Evolutionary conservation across 2,329 filamentous ascomycete genomes (phyloP), one percentile per base, ranked within the genome.

Genomic region (Cladosporium phlei): DNA sequence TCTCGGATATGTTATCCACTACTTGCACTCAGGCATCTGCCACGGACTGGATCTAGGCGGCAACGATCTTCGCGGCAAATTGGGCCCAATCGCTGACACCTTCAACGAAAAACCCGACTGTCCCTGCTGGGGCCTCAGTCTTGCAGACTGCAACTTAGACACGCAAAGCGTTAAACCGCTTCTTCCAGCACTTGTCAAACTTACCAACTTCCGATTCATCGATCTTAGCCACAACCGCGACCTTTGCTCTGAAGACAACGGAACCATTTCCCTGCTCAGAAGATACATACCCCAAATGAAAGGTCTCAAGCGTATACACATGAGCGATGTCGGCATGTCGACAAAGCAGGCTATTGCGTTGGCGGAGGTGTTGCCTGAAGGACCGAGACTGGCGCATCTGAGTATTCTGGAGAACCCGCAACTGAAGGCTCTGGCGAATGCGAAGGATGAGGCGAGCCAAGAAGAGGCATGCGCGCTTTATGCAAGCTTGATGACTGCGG

Each of bases 391-490:
- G 25, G 89, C 89, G 6, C 91, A 97, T 67, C 75, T 98, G 53
- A 93, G 85, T 59, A 78, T 97, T 3, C 70, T 95, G 29, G 86
- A 93, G 55, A 98, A 98, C 58, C 75, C 81, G 1, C 76, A 82
- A 50, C 71, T 96, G 4, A 73, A 78, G 17, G 78, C 77, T 37
- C 76, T 95, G 19, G 84, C 88, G 4, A 78, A 81, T 50, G 86
- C 88, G 0, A 85, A 76, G 40, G 86, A 87, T 5, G 88, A 93
- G 57, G 82, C 82, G 47, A 77, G 76, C 1, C 88, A 96, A 65
- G 91, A 97, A 67, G 91, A 97, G 67, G 91, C 93, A 1, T 95
- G 88, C 58, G 93, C 93, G 1, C 69, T 97, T 5, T 97, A 95
- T 63, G 89, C 93, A 1, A 95, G 90, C 2, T 75, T 97, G 16